Conservation (phyloP, 1,284 basidiomycete genomes). For the Cryptococcus neoformans region DNA sequence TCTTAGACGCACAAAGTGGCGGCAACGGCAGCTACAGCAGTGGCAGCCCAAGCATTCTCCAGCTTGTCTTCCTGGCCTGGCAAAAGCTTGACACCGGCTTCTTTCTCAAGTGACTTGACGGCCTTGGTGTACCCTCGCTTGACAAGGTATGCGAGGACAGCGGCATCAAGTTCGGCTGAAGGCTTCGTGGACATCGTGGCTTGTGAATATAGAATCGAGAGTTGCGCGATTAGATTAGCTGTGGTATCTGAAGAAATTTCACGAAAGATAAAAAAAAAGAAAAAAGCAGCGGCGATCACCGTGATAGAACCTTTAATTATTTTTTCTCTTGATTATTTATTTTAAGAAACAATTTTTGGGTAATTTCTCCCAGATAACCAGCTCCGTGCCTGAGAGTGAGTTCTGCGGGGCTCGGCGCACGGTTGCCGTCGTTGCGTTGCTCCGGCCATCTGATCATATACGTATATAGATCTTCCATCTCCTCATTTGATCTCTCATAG, state of each 20-base stretch:
- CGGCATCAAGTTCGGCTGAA: slow-evolving; percentile 41
- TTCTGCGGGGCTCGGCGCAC: too few relatives aligned
- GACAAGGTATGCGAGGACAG: slow-evolving; percentile 47
- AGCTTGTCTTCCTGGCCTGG: slow-evolving; percentile 17
- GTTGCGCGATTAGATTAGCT: slow-evolving; percentile 5
- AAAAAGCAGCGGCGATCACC: neutral
- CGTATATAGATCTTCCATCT: neutral
- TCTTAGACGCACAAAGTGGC: neutral
- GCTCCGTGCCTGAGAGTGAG: neutral
- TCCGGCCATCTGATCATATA: neutral
- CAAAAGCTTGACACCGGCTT: slow-evolving; percentile 28
- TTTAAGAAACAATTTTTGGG: neutral
- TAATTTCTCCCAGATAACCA: neutral
- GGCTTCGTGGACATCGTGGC: slow-evolving; percentile 8
- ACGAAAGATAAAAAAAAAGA: neutral
- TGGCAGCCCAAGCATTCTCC: slow-evolving; percentile 29
- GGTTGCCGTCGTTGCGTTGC: neutral
- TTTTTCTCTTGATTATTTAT: too few relatives aligned
- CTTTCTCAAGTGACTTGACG: slow-evolving; percentile 47
- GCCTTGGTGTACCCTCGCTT: slow-evolving; percentile 42
- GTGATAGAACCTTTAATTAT: neutral
- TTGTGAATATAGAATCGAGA: neutral
- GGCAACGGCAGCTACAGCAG: neutral
- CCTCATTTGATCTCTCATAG: neutral
- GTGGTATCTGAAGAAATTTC: slow-evolving; percentile 1